These are phyloP conservation scores for Pseudogymnoascus sp. DNA, from an alignment of 2,329 filamentous ascomycete species.

Conservation along the genomic window DNA sequence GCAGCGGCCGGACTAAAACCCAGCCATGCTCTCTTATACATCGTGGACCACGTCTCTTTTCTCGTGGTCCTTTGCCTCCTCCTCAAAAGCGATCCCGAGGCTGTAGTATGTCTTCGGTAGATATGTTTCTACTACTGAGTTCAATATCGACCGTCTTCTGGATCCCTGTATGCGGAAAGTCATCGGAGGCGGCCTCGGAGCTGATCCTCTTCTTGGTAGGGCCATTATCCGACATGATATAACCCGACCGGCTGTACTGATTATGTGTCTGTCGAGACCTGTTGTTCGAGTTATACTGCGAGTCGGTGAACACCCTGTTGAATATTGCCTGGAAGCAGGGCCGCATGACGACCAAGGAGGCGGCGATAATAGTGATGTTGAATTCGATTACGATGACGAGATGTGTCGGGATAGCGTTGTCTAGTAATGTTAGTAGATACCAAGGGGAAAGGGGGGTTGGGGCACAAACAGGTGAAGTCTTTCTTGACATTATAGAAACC, in stretches of 20 bases:
- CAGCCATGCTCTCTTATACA: neutral
- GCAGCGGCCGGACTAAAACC: neutral
- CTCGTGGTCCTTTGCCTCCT: neutral
- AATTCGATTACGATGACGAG: constrained; percentile 13
- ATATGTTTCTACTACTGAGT: constrained; percentile 3
- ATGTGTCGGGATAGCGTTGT: constrained; percentile 7
- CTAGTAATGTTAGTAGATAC: neutral
- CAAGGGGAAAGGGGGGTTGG: neutral
- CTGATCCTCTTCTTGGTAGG: neutral
- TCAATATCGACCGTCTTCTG: constrained; percentile 10
- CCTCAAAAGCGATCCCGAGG: neutral
- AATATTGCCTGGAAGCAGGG: constrained; percentile 11
- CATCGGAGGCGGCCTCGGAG: neutral
- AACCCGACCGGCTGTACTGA: neutral
- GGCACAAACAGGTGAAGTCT: neutral
- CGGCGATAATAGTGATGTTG: constrained; percentile 14
- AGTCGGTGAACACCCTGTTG: constrained; percentile 1
- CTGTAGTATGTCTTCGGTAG: neutral
- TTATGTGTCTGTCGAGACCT: neutral
- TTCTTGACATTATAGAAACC: neutral
- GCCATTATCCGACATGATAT: neutral
- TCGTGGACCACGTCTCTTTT: neutral
- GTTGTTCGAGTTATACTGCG: neutral
- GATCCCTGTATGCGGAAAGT: neutral
- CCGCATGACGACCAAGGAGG: constrained; percentile 14